A percentile compares a stretch with the other conserved stretches of the same genome.
Conservation (phyloP, 257 asterid species). For the Solanum tacnaense region DNA sequence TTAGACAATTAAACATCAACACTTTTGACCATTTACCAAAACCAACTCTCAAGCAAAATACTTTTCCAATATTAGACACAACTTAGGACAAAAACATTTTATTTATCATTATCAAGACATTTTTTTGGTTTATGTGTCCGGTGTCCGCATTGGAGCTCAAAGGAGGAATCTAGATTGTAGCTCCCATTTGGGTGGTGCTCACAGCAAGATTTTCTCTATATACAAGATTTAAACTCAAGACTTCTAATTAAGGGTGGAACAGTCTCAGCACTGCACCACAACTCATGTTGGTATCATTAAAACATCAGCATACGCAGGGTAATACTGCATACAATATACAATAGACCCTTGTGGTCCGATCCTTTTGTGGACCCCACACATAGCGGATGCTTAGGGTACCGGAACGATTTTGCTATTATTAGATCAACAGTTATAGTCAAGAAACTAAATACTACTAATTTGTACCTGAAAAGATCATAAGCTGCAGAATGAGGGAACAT, state of each 20-base stretch:
- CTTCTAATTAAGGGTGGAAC: too few species aligned
- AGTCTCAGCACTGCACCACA: background rate
- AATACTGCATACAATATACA: too few species aligned
- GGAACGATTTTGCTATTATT: too few species aligned
- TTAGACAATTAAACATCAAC: too few species aligned
- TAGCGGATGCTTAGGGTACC: accelerated
- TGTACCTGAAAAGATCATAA: slow-evolving; percentile 53
- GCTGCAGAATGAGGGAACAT: slow-evolving; percentile 48
- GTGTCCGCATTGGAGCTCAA: accelerated
- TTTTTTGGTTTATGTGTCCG: background rate
- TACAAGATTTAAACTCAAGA: background rate
- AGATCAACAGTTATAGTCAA: background rate
- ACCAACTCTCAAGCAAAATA: background rate
- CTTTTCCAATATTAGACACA: background rate
- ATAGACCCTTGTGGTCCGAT: too few species aligned
- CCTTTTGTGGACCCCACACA: accelerated
- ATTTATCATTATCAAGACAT: background rate
- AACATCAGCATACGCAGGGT: too few species aligned
- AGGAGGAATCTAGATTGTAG: background rate
- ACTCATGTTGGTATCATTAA: background rate
- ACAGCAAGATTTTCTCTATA: background rate
- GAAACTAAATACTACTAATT: background rate
- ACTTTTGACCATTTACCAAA: background rate
- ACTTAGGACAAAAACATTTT: background rate
- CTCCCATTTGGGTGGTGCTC: background rate